Evolutionary conservation across 1,284 basidiomycete species (phyloP).

Genomic region (Wallemia ichthyophaga): DNA sequence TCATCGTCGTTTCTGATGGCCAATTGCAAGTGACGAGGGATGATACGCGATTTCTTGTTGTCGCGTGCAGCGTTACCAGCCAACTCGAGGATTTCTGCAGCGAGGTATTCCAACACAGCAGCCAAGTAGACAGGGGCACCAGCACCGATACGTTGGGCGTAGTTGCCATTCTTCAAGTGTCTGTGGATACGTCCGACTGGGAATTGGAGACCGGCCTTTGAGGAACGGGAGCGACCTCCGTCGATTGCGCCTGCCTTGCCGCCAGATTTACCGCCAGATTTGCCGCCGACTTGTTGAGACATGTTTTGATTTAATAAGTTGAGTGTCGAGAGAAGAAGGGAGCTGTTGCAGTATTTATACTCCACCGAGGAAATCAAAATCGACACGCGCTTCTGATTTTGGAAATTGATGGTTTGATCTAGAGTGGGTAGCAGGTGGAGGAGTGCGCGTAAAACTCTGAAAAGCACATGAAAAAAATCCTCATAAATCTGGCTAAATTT

Average conservation of each 20-base stretch:
- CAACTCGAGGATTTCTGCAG: conserved; percentile 62
- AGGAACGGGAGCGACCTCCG: conserved; percentile 34
- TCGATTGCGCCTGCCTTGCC: conserved; percentile 15
- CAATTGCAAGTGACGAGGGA: conserved; percentile 63
- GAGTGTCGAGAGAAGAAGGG: conserved; percentile 1
- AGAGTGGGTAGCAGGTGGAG: too few species aligned
- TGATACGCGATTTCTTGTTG: conserved; percentile 49
- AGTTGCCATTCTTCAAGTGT: conserved; percentile 58
- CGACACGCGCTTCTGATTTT: too few species aligned
- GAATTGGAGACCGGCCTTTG: conserved; percentile 37
- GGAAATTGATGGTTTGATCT: too few species aligned
- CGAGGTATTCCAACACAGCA: conserved; percentile 52
- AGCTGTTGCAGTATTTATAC: too few species aligned
- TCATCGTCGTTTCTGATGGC: conserved; percentile 69
- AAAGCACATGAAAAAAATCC: too few species aligned
- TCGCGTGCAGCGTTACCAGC: conserved; percentile 41
- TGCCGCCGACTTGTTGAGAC: conserved; percentile 6
- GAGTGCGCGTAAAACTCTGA: too few species aligned
- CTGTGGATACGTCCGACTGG: conserved; percentile 68
- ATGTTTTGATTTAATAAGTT: conserved; percentile 3
- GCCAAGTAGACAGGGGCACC: conserved; percentile 54
- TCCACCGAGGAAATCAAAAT: too few species aligned
- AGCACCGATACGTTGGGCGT: conserved; percentile 42
- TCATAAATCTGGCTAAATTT: too few species aligned
- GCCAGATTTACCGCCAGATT: conserved; percentile 19